phyloP scores from a whole-genome alignment of 1,284 basidiomycete species.

The Vanrija sp. region DNA sequence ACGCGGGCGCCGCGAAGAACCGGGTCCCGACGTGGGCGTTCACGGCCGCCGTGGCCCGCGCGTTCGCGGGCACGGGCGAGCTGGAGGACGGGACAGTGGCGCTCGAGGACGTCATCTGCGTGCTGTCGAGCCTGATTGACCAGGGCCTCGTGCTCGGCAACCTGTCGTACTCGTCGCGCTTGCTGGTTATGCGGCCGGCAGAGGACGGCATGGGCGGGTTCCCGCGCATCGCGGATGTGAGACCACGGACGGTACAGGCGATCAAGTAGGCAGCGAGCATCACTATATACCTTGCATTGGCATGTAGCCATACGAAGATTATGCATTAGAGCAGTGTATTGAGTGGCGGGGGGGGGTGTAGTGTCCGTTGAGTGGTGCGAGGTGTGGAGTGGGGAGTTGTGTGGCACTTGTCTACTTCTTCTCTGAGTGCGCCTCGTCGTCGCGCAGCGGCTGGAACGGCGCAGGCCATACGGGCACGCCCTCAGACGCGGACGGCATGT shows the following conservation, averaged over 20 bases:
- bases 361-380: too few relatives aligned
- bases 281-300: too few relatives aligned
- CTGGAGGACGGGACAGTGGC: conserved; percentile 36
- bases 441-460: too few relatives aligned
- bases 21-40: conserved; percentile 44
- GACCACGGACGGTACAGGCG: conserved; percentile 18
- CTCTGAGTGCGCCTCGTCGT: too few relatives aligned
- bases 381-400: too few relatives aligned
- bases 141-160: conserved; percentile 45
- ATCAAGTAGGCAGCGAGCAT: conserved; percentile 3
- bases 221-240: conserved; percentile 28
- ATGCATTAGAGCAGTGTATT: too few relatives aligned
- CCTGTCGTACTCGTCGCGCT: conserved; percentile 39
- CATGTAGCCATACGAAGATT: too few relatives aligned
- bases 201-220: conserved; percentile 42
- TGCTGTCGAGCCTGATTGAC: conserved; percentile 44
- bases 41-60: conserved; percentile 20
- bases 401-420: too few relatives aligned
- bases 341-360: too few relatives aligned
- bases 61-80: conserved; percentile 38
- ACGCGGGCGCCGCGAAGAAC: conserved; percentile 22
- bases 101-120: conserved; percentile 44
- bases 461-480: too few relatives aligned
- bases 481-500: too few relatives aligned
- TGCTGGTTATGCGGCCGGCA: conserved; percentile 35